Evolutionary conservation across 331 rosid genomes (phyloP), one percentile per base, ranked within the genome.

Genomic region (Erythrophleum ivorense): DNA sequence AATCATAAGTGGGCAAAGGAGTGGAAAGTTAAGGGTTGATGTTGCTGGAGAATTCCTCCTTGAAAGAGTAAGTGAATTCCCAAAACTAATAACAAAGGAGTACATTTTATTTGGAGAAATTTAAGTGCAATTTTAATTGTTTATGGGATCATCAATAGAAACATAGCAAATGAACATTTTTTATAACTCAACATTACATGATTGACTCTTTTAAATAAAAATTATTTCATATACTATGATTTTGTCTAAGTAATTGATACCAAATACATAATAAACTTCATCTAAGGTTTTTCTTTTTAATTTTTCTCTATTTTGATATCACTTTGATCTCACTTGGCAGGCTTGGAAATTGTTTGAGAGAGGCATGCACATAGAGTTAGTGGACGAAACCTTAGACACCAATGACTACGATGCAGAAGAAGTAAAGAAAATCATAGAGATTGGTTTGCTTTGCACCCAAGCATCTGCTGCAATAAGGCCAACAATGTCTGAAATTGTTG

Each of bases 281-380:
- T 13, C 5, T 19, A 2, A 58, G 64, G 21, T 58, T 21, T 58
- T 58, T 63, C 19, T 5, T 24, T 24, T 24, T 24, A 24, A 24
- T 63, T 31, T 63, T 63, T 14, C 43, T 29, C 43, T 33, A 6
- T 11, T 12, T 24, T 24, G 29, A 41, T 71, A 57, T 69, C 49
- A 8, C 15, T 3, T 8, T 19, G 16, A 36, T 68, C 40, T 14
- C 62, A 40, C 52, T 55, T 34, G 41, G 66, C 67, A 92, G 94
- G 92, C 92, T 41, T 90, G 97, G 97, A 90, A 86, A 34, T 80
- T 90, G 6, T 80, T 88, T 0, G 92, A 90, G 80, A 59, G 18
- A 36, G 73, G 67, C 7, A 75, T n/a, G 67, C 97, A 88, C 71
- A 46, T 75, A 50, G 86, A 86, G 68, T 83, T 90, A 85, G 88